Conservation (phyloP, 2,329 filamentous ascomycete species). For the Exophiala aquamarina region DNA sequence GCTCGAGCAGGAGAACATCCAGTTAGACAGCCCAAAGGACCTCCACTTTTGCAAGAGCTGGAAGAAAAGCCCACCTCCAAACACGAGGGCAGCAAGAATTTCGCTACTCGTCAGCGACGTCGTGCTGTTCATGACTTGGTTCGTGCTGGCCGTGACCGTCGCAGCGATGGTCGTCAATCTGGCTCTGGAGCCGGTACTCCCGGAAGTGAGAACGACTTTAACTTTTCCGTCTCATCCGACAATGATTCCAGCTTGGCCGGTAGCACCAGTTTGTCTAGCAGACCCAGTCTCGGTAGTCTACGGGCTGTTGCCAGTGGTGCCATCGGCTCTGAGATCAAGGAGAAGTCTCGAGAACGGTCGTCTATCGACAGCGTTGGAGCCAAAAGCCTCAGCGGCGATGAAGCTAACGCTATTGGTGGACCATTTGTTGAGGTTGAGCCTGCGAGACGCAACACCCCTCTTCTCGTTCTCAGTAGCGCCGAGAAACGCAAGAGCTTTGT, state of each 20-base stretch:
- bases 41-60: constrained; percentile 88
- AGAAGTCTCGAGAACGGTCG: constrained; percentile 63
- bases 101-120: constrained; percentile 86
- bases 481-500: constrained; percentile 79
- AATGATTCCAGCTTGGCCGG: constrained; percentile 69
- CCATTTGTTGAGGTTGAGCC: constrained; percentile 55
- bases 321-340: constrained; percentile 83
- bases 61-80: constrained; percentile 85
- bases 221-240: constrained; percentile 70
- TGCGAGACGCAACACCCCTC: constrained; percentile 75
- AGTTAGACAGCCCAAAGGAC: constrained; percentile 85
- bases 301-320: constrained; percentile 78
- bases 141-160: constrained; percentile 82
- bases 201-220: constrained; percentile 74
- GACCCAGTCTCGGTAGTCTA: constrained; percentile 70
- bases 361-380: constrained; percentile 48
- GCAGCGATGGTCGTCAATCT: constrained; percentile 60
- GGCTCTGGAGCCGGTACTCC: constrained; percentile 79
- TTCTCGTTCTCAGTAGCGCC: constrained; percentile 81
- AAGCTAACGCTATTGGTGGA: constrained; percentile 55
- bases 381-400: constrained; percentile 67
- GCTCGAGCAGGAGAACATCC: constrained; percentile 93
- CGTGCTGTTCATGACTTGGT: constrained; percentile 90
- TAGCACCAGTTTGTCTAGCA: constrained; percentile 78
- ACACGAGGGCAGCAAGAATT: constrained; percentile 96